Percentiles rank a stretch among this genome's conserved stretches.
Conservation (phyloP, 1,139 yeast genomes). For the Nadsonia commutata region DNA sequence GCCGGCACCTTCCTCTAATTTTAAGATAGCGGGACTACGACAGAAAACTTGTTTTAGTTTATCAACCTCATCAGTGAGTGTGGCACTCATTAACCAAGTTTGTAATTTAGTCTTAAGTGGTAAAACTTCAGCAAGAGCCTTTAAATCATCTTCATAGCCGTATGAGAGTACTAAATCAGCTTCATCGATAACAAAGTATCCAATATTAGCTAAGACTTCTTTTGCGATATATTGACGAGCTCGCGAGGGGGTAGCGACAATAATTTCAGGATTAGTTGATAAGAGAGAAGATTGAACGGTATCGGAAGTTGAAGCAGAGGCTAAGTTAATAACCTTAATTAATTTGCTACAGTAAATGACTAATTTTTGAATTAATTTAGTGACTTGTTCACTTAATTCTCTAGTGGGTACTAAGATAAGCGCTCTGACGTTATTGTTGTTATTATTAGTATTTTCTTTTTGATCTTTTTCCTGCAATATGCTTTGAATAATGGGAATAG, state of each 20-base stretch:
- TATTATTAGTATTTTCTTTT: conserved; percentile 14
- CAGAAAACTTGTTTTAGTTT: conserved; percentile 65
- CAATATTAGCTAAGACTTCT: conserved; percentile 32
- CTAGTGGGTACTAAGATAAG: conserved; percentile 73
- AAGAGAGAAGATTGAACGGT: conserved; percentile 60
- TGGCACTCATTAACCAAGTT: conserved; percentile 93
- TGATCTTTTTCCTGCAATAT: conserved; percentile 29
- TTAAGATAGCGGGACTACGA: conserved; percentile 71
- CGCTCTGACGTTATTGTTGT: conserved; percentile 18
- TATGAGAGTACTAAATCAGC: conserved; percentile 84
- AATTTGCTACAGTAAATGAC: conserved; percentile 56
- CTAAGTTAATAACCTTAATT: conserved; percentile 55
- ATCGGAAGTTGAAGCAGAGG: conserved; percentile 50
- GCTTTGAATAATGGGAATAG: conserved; percentile 62
- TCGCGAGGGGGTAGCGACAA: conserved; percentile 81
- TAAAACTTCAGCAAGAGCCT: conserved; percentile 40
- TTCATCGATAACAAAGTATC: conserved; percentile 80
- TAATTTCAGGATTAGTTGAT: conserved; percentile 56
- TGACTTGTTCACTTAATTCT: conserved; percentile 76
- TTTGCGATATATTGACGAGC: conserved; percentile 33
- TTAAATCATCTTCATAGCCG: conserved; percentile 80
- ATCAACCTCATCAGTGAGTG: conserved; percentile 75
- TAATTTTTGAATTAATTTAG: conserved; percentile 52
- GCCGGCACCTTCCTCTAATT: conserved; percentile 24
- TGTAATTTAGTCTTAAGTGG: conserved; percentile 69